A percentile compares a stretch with the other conserved stretches of the same genome.
Evolutionary conservation across 225 moss, liverwort and hornwort species (phyloP).

Genomic region (Pseudisothecium myosuroides): DNA sequence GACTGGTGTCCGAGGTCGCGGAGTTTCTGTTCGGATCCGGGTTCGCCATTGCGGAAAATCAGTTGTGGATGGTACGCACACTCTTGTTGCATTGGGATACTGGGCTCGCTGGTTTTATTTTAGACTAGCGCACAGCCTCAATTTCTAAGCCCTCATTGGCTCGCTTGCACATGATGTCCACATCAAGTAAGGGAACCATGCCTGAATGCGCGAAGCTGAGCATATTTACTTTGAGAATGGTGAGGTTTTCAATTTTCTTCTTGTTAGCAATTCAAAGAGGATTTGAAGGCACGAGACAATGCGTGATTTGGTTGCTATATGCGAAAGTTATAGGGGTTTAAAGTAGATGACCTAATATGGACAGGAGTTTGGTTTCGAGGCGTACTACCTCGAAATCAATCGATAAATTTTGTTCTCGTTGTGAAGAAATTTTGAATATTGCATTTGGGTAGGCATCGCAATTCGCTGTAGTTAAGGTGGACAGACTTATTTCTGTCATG

Average conservation of each 20-base stretch:
- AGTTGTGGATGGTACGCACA: conserved; percentile 61
- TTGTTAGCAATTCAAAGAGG: neutral
- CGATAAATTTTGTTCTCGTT: neutral
- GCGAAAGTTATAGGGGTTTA: neutral
- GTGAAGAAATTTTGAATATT: neutral
- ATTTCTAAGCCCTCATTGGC: neutral
- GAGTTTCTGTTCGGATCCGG: conserved; percentile 83
- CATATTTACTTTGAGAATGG: neutral
- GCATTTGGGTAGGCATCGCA: neutral
- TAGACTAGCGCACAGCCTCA: neutral
- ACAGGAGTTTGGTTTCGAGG: neutral
- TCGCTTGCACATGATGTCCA: neutral
- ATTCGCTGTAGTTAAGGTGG: neutral
- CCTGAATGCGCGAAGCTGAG: neutral
- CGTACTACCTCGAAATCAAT: neutral
- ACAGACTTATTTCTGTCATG: neutral
- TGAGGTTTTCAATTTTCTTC: neutral
- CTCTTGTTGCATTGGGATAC: neutral
- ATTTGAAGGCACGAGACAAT: neutral
- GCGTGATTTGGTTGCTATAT: neutral
- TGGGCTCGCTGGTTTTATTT: neutral
- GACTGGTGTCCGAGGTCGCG: conserved; percentile 67
- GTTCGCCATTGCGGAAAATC: conserved; percentile 79
- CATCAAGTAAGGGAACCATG: neutral
- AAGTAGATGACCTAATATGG: neutral